Base-by-base conservation (phyloP, 1,139 yeast species). In the Hansenula sp. region DNA sequence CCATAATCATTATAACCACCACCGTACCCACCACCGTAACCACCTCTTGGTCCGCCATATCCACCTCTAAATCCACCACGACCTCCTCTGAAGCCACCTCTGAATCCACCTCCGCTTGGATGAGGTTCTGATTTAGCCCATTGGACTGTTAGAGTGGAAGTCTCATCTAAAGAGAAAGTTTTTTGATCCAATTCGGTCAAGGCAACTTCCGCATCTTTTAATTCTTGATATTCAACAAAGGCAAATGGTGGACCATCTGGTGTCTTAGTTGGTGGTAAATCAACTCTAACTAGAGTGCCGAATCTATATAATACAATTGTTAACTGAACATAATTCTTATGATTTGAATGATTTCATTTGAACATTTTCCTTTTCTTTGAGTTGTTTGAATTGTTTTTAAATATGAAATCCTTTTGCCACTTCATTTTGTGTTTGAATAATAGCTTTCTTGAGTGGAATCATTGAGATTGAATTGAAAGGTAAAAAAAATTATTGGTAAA, bases 261-360 rank as follows among this genome's bases (percentile, higher is more conserved):
- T 27, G 77, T 71, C 62, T 83, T 74, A 46, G 88, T 84, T 43
- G 88, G 87, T 32, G 88, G 84, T 46, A 83, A 79, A 54, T 79
- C 87, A 48, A 84, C 78, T 62, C 87, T 74, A 44, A 80, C 79
- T 42, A 83, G 67, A 52, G 76, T 77, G 40, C 90, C 90, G 54
- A 62, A 79, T 61, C 86, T 80, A 42, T 32, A 38, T 30, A 45
- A 31, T 17, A 36, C 21, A 36, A 51, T 49, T 54, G 53, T 53
- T 54, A 49, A 46, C 47, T 34, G 33, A 18, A 32, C 28, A 30
- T 28, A 11, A 3, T 38, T 15, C 25, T 39, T 31, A 17, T 34
- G 29, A 24, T 21, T n/a, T 21, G 29, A 30, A 30, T 15, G 17
- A 41, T n/a, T n/a, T n/a, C n/a, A n/a, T n/a, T n/a, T n/a, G n/a